Evolutionary conservation across 371 early-diverging fungal species (phyloP), one percentile per base, ranked within the genome.

Genomic region (Mortierella sp.): DNA sequence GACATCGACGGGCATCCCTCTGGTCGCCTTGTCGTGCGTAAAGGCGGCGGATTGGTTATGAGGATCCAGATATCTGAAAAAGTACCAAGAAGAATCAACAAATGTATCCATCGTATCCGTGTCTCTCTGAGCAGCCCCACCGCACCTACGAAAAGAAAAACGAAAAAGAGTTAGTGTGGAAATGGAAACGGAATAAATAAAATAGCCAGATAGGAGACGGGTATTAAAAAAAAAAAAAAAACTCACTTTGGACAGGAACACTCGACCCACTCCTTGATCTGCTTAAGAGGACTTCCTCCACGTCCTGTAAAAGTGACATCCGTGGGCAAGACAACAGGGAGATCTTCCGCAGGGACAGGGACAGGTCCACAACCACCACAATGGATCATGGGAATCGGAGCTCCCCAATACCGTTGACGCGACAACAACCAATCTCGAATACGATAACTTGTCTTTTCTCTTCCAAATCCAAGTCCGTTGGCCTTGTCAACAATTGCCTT

Each of bases 401-500:
- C 97, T 12, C 99, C 99, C 99, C 99, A 99, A 75, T 96, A 97
- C 30, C 99, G 89, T 83, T 99, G 99, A 55, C 99, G 89, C 1
- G 98, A 98, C 14, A 99, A 82, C 0, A 99, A 86, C 99, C 99
- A 99, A 84, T 99, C 99, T 53, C 95, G 90, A 44, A 98, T 83
- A 1, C 92, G 89, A 74, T 90, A 98, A 85, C 90, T 87, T 0
- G 86, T 86, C n/a, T 85, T 87, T 46, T 80, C 68, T 28, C 72
- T 74, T 9, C 90, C 91, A 37, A 88, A 82, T 15, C 88, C 87
- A 30, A 79, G 60, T 15, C 81, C 75, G 7, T 67, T 56, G 0
- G 92, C 91, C 3, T 87, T 87, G 5, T 72, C 69, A 7, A 90
- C 66, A 60, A 94, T 88, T 0, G 85, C 87, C 21, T 84, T 83